Percentiles rank a stretch among this genome's conserved stretches.
These are phyloP conservation scores for Solanum chilense DNA, from an alignment of 257 asterid genomes.

Conservation along the genomic window DNA sequence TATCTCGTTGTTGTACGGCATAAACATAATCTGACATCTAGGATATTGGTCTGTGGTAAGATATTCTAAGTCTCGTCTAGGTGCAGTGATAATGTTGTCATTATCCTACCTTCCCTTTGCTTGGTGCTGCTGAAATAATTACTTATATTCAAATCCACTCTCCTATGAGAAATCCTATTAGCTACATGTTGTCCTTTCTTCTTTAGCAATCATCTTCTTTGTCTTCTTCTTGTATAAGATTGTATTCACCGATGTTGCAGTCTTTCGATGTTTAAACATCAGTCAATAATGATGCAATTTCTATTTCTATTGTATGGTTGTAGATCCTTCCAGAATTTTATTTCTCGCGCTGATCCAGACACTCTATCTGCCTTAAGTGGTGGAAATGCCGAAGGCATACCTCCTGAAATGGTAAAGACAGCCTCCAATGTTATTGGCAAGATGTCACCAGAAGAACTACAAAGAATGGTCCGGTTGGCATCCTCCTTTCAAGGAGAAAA, in stretches of 20 bases:
- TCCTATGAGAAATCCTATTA: background rate
- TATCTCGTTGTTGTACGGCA: background rate
- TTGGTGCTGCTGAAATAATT: background rate
- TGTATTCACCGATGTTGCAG: background rate
- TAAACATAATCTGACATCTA: background rate
- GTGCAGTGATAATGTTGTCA: background rate
- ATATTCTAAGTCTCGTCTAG: background rate
- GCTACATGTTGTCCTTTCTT: background rate
- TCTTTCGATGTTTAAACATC: background rate
- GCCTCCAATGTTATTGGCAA: conserved; percentile 61
- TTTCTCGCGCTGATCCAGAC: conserved; percentile 73
- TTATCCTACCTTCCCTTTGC: background rate
- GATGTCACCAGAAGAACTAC: conserved; percentile 91
- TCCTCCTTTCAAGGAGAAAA: conserved; percentile 64
- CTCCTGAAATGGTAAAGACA: conserved; percentile 84
- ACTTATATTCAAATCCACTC: background rate
- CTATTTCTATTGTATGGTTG: conserved; percentile 4
- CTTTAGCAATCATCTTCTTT: background rate
- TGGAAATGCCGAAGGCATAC: conserved; percentile 59
- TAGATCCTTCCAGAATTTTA: conserved; percentile 78
- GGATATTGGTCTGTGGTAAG: background rate
- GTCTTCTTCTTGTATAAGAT: background rate
- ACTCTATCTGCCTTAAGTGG: conserved; percentile 64
- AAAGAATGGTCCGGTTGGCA: conserved; percentile 66
- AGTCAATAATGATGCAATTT: background rate